Evolutionary conservation across 2,329 filamentous ascomycete genomes (phyloP).

Genomic region (Aspergillus jensenii): DNA sequence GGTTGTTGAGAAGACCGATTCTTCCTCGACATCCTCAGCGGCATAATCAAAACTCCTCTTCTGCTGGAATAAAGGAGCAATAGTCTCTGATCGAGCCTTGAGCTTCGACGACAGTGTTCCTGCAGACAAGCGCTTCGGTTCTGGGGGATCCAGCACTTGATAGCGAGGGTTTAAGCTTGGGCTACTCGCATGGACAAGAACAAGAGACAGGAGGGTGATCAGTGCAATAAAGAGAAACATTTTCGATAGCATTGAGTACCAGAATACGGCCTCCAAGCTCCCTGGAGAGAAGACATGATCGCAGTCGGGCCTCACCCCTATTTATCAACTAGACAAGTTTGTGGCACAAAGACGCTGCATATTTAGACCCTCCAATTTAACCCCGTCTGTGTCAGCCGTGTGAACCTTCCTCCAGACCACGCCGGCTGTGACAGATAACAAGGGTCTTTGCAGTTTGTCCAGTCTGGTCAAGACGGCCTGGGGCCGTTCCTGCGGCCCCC

Average conservation of each 20-base stretch:
- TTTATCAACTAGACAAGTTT: neutral
- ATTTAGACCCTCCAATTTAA: neutral
- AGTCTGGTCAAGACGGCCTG: neutral
- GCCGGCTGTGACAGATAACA: neutral
- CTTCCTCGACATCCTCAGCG: neutral
- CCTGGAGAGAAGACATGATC: neutral
- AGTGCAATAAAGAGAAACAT: neutral
- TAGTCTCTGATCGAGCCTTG: neutral
- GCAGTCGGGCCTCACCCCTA: neutral
- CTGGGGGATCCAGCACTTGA: neutral
- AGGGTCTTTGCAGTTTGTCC: neutral
- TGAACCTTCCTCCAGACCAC: neutral
- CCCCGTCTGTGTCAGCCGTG: neutral
- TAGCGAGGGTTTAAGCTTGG: neutral
- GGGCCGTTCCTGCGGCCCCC: neutral
- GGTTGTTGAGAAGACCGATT: neutral
- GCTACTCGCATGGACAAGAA: neutral
- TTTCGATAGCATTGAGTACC: neutral
- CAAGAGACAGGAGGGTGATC: neutral
- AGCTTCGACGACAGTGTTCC: neutral
- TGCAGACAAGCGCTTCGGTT: neutral
- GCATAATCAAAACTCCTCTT: neutral
- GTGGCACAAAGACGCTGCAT: neutral
- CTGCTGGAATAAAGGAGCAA: neutral
- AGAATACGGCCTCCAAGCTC: neutral